Percentiles rank a stretch among this genome's conserved stretches.
These are phyloP conservation scores for Vigna reflexopilosa DNA, from an alignment of 306 rosid species.

Conservation along the genomic window DNA sequence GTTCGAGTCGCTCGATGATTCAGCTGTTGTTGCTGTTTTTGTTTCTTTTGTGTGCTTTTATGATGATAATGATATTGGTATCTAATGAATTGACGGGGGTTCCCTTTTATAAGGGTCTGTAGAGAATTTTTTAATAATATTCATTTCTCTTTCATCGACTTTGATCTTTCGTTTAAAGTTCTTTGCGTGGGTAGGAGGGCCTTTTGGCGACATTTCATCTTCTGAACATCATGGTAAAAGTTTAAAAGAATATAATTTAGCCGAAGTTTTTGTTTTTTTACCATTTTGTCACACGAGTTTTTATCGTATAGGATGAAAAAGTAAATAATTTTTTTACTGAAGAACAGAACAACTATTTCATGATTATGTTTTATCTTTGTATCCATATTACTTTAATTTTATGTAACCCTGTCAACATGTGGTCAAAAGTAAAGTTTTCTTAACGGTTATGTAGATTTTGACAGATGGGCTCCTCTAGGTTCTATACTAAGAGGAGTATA, in stretches of 20 bases:
- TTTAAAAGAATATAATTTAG: neutral
- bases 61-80: conserved; percentile 25
- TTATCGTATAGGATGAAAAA: too few species aligned
- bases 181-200: conserved; percentile 44
- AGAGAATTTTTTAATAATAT: neutral
- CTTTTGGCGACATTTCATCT: conserved; percentile 37
- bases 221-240: conserved; percentile 38
- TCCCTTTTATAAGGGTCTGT: conserved; percentile 27
- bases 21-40: neutral
- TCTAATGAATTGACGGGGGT: neutral
- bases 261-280: too few species aligned
- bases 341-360: too few species aligned
- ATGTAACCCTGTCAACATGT: too few species aligned
- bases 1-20: neutral
- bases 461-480: conserved; percentile 27
- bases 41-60: neutral
- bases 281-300: too few species aligned
- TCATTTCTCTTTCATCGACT: neutral
- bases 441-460: conserved; percentile 25
- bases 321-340: too few species aligned
- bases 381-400: too few species aligned
- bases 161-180: neutral
- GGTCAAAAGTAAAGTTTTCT: neutral
- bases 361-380: too few species aligned
- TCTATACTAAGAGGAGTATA: conserved; percentile 30